phyloP scores from a whole-genome alignment of 75 land plant genomes.

The Azolla pinnata region DNA sequence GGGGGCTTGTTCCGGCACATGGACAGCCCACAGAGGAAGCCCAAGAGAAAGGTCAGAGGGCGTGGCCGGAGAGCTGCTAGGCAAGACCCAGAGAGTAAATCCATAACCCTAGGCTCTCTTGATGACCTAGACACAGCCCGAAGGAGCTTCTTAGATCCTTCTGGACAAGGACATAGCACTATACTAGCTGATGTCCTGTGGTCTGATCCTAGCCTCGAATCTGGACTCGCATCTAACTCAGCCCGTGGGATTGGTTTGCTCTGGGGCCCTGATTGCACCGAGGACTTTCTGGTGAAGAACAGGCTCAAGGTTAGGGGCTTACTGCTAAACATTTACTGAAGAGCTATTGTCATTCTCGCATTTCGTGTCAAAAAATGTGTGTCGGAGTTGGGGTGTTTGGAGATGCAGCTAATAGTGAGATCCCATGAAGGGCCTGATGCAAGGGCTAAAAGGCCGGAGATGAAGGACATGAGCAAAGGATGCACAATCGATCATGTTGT shows the following conservation, averaged over 20 bases:
- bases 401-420: constrained; percentile 71
- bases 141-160: constrained; percentile 78
- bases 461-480: constrained; percentile 63
- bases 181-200: constrained; percentile 89
- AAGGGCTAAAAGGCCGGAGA: constrained; percentile 63
- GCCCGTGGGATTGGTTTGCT: constrained; percentile 87
- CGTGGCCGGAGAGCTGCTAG: constrained; percentile 32
- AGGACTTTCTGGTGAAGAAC: constrained; percentile 62
- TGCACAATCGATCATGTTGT: constrained; percentile 90
- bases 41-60: constrained; percentile 8
- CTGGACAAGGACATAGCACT: constrained; percentile 67
- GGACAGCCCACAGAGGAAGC: constrained; percentile 8
- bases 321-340: neutral
- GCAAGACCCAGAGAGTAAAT: constrained; percentile 14
- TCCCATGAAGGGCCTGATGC: constrained; percentile 99
- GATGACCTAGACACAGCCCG: constrained; percentile 65
- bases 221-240: constrained; percentile 68
- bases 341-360: no score
- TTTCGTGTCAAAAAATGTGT: neutral
- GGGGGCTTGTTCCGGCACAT: constrained; percentile 79
- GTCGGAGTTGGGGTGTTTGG: constrained; percentile 7
- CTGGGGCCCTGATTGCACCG: constrained; percentile 92
- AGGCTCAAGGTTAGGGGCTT: constrained; percentile 52
- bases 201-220: constrained; percentile 78
- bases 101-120: constrained; percentile 57